Conservation (phyloP, 768 basidiomycete genomes). For the Steccherinum ochraceum region DNA sequence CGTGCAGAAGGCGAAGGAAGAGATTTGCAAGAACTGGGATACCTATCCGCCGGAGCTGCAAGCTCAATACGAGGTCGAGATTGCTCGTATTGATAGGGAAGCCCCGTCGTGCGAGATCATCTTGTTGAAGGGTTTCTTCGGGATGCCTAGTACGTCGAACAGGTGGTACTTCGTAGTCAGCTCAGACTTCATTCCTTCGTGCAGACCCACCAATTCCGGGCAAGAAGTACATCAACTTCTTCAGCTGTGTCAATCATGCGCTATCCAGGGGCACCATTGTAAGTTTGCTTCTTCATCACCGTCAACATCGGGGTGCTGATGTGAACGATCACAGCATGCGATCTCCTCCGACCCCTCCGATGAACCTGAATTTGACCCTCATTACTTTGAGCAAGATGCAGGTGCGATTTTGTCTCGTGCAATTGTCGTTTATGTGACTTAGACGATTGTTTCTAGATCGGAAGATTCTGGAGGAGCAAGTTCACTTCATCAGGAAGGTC, state of each 20-base stretch:
- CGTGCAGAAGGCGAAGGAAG: constrained; percentile 1
- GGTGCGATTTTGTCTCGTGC: constrained; percentile 10
- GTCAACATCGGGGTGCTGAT: not conserved
- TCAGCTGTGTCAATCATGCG: constrained; percentile 17
- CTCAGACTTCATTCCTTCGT: too few species aligned
- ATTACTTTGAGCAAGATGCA: constrained; percentile 26
- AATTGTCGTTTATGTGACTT: not conserved
- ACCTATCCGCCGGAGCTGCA: constrained; percentile 10
- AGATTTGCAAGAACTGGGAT: not conserved
- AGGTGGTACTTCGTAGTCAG: too few species aligned
- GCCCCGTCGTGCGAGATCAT: constrained; percentile 17
- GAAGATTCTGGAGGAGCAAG: constrained; percentile 14
- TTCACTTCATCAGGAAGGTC: constrained; percentile 18
- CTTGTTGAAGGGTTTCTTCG: constrained; percentile 10
- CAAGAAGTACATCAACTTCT: constrained; percentile 22
- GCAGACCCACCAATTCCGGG: too few species aligned
- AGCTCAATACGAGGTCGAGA: constrained; percentile 21
- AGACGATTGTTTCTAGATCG: constrained; percentile 9
- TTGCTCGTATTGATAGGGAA: constrained; percentile 12
- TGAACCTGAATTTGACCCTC: constrained; percentile 27
- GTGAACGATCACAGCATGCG: constrained; percentile 14
- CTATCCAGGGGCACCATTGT: constrained; percentile 27
- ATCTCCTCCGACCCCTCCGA: constrained; percentile 21
- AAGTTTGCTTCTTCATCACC: constrained; percentile 1
- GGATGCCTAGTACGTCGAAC: not conserved